Conservation (phyloP, 2,329 filamentous ascomycete species). For the Ceratocystiopsis sp. region DNA sequence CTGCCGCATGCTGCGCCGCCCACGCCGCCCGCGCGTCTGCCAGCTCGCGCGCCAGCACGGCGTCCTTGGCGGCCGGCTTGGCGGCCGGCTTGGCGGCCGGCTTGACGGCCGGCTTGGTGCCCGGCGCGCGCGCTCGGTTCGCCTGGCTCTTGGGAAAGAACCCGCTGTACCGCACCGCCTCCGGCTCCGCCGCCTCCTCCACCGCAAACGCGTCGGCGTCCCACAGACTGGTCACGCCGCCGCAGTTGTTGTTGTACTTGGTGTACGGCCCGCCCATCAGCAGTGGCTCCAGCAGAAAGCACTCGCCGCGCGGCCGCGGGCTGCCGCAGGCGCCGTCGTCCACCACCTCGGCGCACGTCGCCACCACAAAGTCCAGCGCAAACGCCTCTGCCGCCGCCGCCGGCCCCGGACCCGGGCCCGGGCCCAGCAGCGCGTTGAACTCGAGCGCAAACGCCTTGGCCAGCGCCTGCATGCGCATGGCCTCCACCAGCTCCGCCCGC, state of each 20-base stretch:
- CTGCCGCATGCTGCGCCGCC: neutral
- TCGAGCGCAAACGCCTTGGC: conserved; percentile 24
- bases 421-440: conserved; percentile 21
- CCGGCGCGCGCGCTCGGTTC: too few species aligned
- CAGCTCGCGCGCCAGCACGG: too few species aligned
- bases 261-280: conserved; percentile 18
- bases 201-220: neutral
- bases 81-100: too few species aligned
- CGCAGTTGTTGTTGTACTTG: conserved; percentile 22
- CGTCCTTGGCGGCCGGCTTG: too few species aligned
- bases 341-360: conserved; percentile 13
- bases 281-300: conserved; percentile 20
- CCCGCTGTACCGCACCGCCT: too few species aligned
- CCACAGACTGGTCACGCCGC: conserved; percentile 11
- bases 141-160: too few species aligned
- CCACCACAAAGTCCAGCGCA: conserved; percentile 18
- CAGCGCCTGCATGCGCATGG: conserved; percentile 22
- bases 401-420: too few species aligned
- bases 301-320: too few species aligned
- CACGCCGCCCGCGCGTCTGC: too few species aligned
- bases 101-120: too few species aligned
- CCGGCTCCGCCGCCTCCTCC: too few species aligned
- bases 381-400: conserved; percentile 7
- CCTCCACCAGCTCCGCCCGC: conserved; percentile 18
- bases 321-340: neutral